Base-by-base conservation (phyloP, 1,284 basidiomycete genomes). In the Tremellales sp. region DNA sequence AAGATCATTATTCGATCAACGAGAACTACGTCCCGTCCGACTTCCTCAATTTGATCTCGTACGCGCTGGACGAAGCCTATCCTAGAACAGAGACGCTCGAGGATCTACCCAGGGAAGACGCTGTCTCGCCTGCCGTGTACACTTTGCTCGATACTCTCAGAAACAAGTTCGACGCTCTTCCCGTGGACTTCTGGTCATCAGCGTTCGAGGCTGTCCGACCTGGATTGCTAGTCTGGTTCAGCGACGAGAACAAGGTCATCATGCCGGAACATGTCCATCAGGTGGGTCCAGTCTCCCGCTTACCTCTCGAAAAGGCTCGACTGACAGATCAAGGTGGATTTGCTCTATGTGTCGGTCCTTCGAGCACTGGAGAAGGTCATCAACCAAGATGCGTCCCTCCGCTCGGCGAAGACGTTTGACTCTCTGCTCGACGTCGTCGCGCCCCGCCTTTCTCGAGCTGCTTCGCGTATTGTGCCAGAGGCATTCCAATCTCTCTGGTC, bases 401-500 rank as follows among this genome's bases (percentile, higher is more conserved):
- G 58, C 5, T 48, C 51, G 1, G 52, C 54, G 19, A 52, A 52
- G 0, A 61, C 61, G 10, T 47, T 73, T 37, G 60, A 68, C 48
- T 15, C 17, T 3, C 56, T 62, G 29, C 56, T 65, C 40, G 61
- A 65, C 26, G 33, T 71, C 37, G 65, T 60, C 45, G 64, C 64
- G 15, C 64, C 67, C 11, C 61, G 69, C 26, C 57, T 72, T 1
- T 61, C 61, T 0, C 56, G 48, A 15, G 65, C 62, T 2, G 31
- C 29, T 12, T 56, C 54, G 4, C 21, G 47, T 0, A 51, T 37
- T 0, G 69, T 70, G 2, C 60, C 60, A 1, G 19, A 49, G 2
- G 57, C 66, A 0, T 72, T 73, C 60, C 56, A 60, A 45, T 45
- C 46, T 10, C 65, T 74, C 54, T 74, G 68, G 68, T 45, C 44